phyloP scores from a whole-genome alignment of 371 early-diverging fungal genomes.

The Apophysomyces trapeziformis region DNA sequence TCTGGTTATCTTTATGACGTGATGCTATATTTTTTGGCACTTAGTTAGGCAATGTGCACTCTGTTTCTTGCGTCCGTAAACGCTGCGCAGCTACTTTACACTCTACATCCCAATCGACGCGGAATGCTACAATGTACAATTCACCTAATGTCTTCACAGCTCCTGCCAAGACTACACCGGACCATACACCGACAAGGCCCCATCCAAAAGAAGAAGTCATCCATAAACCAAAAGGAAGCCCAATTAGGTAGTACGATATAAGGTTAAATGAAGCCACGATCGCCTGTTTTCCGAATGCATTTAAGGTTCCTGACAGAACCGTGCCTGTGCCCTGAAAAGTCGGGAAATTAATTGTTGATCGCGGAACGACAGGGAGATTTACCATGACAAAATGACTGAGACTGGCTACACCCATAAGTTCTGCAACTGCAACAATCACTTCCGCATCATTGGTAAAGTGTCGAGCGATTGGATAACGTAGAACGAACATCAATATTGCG shows the following conservation, averaged over 20 bases:
- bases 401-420: conserved; percentile 75
- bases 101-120: conserved; percentile 35
- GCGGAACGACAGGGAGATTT: not conserved
- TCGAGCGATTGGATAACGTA: conserved; percentile 30
- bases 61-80: conserved; percentile 30
- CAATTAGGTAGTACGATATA: conserved; percentile 36
- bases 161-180: conserved; percentile 40
- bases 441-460: conserved; percentile 52
- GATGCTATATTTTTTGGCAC: too few species aligned
- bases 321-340: conserved; percentile 35
- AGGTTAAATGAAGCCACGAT: conserved; percentile 44
- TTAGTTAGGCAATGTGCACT: not conserved
- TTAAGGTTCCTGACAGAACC: conserved; percentile 38
- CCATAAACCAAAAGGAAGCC: conserved; percentile 45
- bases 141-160: conserved; percentile 38
- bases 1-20: too few species aligned
- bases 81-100: conserved; percentile 27
- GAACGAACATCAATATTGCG: conserved; percentile 26
- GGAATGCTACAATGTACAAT: conserved; percentile 18
- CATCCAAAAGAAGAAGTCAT: conserved; percentile 29
- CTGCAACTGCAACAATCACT: conserved; percentile 49
- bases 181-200: conserved; percentile 47
- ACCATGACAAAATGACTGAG: conserved; percentile 69
- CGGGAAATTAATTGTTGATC: not conserved
- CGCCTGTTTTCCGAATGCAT: conserved; percentile 43